Evolutionary conservation across 257 asterid species (phyloP), one percentile per base, ranked within the genome.

Genomic region (Oldenlandia corymbosa): DNA sequence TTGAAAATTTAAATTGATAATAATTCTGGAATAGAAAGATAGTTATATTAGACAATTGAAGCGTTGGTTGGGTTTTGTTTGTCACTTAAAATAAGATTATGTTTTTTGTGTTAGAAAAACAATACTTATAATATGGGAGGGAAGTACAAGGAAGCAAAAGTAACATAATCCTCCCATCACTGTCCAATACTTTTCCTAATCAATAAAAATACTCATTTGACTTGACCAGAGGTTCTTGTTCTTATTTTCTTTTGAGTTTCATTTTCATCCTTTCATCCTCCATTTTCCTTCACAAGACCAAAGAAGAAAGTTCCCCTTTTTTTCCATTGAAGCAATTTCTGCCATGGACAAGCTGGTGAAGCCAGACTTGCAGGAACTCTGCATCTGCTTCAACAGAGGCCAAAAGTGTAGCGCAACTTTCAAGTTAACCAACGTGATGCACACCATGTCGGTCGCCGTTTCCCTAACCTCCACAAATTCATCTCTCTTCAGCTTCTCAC

Each of bases 371-470:
- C 78, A 80, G 36, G 73, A 70, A 20, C 60, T 87, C 16, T 66
- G 76, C 1, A 4, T 90, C 5, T 20, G 52, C 51, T 90, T 87
- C 79, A 61, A 37, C 76, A 79, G 47, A 62, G 75, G 71, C 71
- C 83, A 80, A 26, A 83, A 79, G 14, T 84, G 79, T 55, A 41
- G 60, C 64, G 78, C 84, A n/a, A 67, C 81, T 3, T 87, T 90
- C 81, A 80, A 73, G 13, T 69, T 90, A 14, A 81, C 81, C 9
- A 90, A 83, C 55, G 78, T 90, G 2, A 87, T 90, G 97, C 97
- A 90, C 76, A 87, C 97, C 79, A 90, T 87, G 97, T 62, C 91
- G 2, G 94, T 90, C 0, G 95, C 97, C 1, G 58, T 90, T 62
- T 82, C 88, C 14, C 82, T 90, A 66, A 76, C 95, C n/a, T 42